Percentiles rank a stretch among this genome's conserved stretches.
Conservation (phyloP, 1,284 basidiomycete species). For the Irpex sp. region DNA sequence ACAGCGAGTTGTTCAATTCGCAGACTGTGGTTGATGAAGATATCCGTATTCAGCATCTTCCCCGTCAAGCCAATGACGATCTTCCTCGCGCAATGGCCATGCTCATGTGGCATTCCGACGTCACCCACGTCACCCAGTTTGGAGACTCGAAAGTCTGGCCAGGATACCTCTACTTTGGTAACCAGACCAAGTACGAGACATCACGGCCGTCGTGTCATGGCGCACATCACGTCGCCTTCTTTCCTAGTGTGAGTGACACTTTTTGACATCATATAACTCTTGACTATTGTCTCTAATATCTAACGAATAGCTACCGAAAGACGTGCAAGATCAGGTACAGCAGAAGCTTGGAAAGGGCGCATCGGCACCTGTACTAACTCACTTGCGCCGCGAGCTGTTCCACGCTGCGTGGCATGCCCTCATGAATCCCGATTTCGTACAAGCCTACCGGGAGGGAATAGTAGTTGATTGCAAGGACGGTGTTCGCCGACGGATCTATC, state of each 20-base stretch:
- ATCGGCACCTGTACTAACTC: neutral
- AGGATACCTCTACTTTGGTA: neutral
- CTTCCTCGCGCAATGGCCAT: no score
- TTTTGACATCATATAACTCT: no score
- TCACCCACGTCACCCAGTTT: neutral
- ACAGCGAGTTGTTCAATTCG: no score
- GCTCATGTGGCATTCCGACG: neutral
- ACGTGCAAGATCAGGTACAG: neutral
- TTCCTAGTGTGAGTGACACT: conserved; percentile 16
- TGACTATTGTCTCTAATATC: no score
- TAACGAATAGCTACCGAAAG: neutral
- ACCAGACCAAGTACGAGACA: neutral
- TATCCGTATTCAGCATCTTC: no score
- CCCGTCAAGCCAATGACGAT: no score
- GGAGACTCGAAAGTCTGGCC: neutral
- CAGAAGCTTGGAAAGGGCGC: neutral
- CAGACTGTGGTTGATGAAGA: no score
- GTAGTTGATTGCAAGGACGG: conserved; percentile 21
- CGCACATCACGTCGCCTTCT: conserved; percentile 32
- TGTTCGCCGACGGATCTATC: conserved; percentile 14
- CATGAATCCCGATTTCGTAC: conserved; percentile 17
- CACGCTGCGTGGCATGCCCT: neutral
- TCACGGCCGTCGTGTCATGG: conserved; percentile 1
- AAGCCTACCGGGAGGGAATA: conserved; percentile 24
- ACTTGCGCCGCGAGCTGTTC: neutral